A percentile compares a stretch with the other conserved stretches of the same genome.
These are phyloP conservation scores for Cordyceps militaris DNA, from an alignment of 2,329 filamentous ascomycete genomes.

Conservation along the genomic window DNA sequence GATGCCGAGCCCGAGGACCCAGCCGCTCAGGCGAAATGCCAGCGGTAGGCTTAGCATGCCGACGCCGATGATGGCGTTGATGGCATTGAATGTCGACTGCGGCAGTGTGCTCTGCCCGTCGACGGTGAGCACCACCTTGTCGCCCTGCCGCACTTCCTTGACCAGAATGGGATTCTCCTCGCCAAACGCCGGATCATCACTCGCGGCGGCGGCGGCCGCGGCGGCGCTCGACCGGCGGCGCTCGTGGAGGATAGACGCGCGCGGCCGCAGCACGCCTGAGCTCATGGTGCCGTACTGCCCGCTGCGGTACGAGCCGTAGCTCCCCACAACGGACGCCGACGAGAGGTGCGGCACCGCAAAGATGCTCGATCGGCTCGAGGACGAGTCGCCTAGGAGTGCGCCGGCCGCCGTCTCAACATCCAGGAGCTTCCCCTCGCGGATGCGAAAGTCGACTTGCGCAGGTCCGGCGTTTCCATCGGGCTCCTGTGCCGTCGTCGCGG, in stretches of 20 bases:
- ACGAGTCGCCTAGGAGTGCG: background rate
- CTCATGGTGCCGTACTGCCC: slow-evolving; percentile 48
- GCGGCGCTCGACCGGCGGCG: slow-evolving; percentile 31
- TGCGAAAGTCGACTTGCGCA: slow-evolving; percentile 27
- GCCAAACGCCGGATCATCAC: slow-evolving; percentile 37
- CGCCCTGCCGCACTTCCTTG: slow-evolving; percentile 82
- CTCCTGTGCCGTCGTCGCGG: slow-evolving; percentile 16
- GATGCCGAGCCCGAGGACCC: slow-evolving; percentile 73
- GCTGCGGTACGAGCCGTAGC: slow-evolving; percentile 52
- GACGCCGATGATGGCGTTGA: slow-evolving; percentile 86
- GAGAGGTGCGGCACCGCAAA: slow-evolving; percentile 56
- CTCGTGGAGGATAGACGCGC: slow-evolving; percentile 40
- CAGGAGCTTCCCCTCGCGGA: slow-evolving; percentile 42
- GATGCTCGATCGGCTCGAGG: slow-evolving; percentile 34
- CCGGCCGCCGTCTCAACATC: slow-evolving; percentile 35
- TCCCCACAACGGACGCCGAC: slow-evolving; percentile 63
- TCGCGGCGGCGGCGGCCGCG: slow-evolving; percentile 21
- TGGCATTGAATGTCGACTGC: slow-evolving; percentile 94
- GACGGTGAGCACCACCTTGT: slow-evolving; percentile 74
- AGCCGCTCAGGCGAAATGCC: slow-evolving; percentile 80
- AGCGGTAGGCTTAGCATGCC: slow-evolving; percentile 84
- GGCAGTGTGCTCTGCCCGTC: slow-evolving; percentile 92
- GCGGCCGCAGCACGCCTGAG: slow-evolving; percentile 25
- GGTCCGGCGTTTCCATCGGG: slow-evolving; percentile 13
- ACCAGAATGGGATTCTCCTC: slow-evolving; percentile 73